phyloP scores from a whole-genome alignment of 192 early-diverging fungal genomes.

The Coemansia sp. region DNA sequence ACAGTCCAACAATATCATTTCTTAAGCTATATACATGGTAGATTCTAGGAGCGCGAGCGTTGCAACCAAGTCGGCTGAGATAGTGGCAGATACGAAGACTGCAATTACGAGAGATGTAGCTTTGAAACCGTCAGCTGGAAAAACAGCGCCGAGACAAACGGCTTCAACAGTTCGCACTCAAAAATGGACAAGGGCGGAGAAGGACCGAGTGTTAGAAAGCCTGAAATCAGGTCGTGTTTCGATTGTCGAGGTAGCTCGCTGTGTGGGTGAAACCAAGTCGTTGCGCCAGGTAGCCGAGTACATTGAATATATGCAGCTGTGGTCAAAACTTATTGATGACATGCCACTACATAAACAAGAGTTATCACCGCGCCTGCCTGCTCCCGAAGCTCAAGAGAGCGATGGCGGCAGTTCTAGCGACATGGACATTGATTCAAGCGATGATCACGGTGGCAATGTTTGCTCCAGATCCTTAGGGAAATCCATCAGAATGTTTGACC shows the following conservation, averaged over 20 bases:
- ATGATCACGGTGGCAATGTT: too few relatives aligned
- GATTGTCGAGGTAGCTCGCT: conserved; percentile 7
- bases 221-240: conserved; percentile 23
- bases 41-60: background rate
- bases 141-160: background rate
- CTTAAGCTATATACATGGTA: background rate
- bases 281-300: conserved; percentile 44
- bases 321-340: conserved; percentile 7
- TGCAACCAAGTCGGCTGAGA: background rate
- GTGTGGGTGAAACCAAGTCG: conserved; percentile 32
- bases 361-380: background rate
- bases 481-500: background rate
- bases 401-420: too few relatives aligned
- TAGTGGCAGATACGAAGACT: background rate
- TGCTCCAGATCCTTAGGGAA: too few relatives aligned
- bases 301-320: conserved; percentile 33
- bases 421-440: too few relatives aligned
- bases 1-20: background rate
- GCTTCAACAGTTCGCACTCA: conserved; percentile 1
- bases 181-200: conserved; percentile 29
- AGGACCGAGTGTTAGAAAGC: conserved; percentile 19
- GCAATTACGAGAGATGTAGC: too few relatives aligned
- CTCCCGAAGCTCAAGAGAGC: too few relatives aligned
- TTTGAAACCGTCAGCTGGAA: background rate
- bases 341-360: background rate